These are phyloP conservation scores for Microsporum ferrugineum DNA, from an alignment of 2,329 filamentous ascomycete species.

Conservation along the genomic window DNA sequence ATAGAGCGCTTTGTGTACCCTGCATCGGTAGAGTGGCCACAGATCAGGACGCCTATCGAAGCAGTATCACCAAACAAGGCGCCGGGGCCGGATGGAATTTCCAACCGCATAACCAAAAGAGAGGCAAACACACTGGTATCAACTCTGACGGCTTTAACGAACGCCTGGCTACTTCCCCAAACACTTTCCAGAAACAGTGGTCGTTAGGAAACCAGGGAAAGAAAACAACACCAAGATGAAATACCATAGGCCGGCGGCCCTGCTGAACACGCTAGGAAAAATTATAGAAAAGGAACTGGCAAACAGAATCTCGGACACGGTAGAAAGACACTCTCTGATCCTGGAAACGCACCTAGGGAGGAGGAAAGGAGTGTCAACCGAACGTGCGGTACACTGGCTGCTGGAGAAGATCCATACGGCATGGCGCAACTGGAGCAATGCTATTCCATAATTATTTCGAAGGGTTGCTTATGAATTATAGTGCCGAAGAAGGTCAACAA, in stretches of 20 bases:
- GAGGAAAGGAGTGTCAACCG: background rate
- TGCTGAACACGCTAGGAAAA: conserved; percentile 16
- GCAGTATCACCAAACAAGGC: conserved; percentile 17
- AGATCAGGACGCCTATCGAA: conserved; percentile 17
- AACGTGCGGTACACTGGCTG: conserved; percentile 9
- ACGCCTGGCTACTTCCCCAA: conserved; percentile 14
- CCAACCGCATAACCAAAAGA: background rate
- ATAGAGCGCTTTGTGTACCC: conserved; percentile 14
- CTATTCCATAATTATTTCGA: too few relatives aligned
- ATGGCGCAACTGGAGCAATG: background rate
- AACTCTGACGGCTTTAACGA: background rate
- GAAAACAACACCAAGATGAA: conserved; percentile 14
- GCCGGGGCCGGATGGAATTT: conserved; percentile 17
- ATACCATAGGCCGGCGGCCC: conserved; percentile 14
- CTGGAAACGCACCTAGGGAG: conserved; percentile 8
- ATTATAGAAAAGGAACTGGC: conserved; percentile 12
- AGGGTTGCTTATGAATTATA: too few relatives aligned
- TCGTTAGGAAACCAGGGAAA: conserved; percentile 16
- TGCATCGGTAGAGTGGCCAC: conserved; percentile 13
- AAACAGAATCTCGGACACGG: conserved; percentile 10
- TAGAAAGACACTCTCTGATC: conserved; percentile 12
- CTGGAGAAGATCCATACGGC: conserved; percentile 9
- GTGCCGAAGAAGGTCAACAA: too few relatives aligned
- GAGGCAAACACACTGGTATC: background rate
- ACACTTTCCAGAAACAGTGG: conserved; percentile 15